Conservation (phyloP, 495 filamentous ascomycete genomes). For the Neurospora tetrasperma region DNA sequence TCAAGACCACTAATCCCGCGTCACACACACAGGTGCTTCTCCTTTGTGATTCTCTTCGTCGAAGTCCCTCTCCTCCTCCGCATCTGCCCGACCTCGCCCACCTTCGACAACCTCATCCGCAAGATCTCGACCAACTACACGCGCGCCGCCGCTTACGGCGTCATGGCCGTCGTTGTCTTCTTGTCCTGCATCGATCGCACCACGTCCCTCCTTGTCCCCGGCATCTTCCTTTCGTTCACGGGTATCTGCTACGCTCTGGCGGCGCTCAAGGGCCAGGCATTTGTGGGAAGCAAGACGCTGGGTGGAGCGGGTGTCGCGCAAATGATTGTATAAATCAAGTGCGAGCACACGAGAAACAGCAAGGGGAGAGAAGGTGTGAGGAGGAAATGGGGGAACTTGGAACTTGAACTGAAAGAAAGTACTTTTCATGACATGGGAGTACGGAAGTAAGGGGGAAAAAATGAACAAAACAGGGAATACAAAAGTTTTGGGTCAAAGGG, state of each 20-base stretch:
- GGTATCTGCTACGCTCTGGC: slow-evolving; percentile 75
- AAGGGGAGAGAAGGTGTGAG: no score
- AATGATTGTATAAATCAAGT: slow-evolving; percentile 59
- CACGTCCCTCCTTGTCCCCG: slow-evolving; percentile 75
- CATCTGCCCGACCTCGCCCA: slow-evolving; percentile 89
- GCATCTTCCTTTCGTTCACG: slow-evolving; percentile 68
- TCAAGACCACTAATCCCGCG: background rate
- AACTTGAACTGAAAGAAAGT: no score
- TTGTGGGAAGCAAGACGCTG: slow-evolving; percentile 92
- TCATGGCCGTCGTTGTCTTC: slow-evolving; percentile 78
- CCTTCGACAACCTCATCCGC: slow-evolving; percentile 86
- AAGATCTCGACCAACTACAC: slow-evolving; percentile 91
- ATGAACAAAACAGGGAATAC: no score
- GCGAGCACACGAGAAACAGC: no score
- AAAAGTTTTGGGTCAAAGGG: no score
- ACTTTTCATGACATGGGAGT: no score
- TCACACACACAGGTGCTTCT: slow-evolving; percentile 53
- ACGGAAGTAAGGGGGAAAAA: no score
- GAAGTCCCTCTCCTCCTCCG: slow-evolving; percentile 93
- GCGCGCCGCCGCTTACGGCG: slow-evolving; percentile 81
- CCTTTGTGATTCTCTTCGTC: slow-evolving; percentile 87
- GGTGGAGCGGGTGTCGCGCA: slow-evolving; percentile 91
- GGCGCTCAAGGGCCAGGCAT: slow-evolving; percentile 82
- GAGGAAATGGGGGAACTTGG: no score
- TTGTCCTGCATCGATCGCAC: slow-evolving; percentile 52